Conservation (phyloP, 768 basidiomycete genomes). For the Filobasidium floriforme region DNA sequence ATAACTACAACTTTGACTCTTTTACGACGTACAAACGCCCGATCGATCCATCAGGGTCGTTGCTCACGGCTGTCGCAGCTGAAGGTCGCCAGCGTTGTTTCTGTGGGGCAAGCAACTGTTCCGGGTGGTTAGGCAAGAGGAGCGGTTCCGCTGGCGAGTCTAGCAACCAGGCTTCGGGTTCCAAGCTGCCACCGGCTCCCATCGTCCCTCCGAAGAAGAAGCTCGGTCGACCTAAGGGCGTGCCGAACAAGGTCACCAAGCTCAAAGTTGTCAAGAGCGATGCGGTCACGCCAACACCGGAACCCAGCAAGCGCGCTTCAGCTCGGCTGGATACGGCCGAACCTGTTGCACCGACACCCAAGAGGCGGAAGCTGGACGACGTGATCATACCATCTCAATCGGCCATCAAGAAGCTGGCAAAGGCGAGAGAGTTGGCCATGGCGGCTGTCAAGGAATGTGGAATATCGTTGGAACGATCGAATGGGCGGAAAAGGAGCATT, state of each 20-base stretch:
- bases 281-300: too few relatives aligned
- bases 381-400: neutral
- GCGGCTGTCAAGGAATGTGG: neutral
- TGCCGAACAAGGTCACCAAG: neutral
- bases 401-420: neutral
- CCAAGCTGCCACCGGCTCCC: neutral
- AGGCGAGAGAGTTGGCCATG: neutral
- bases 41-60: slow-evolving; percentile 6
- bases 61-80: slow-evolving; percentile 28
- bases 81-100: slow-evolving; percentile 39
- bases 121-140: slow-evolving; percentile 40
- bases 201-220: neutral
- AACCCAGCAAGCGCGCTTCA: neutral
- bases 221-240: neutral
- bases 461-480: neutral
- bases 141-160: slow-evolving; percentile 16
- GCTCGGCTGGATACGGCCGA: neutral
- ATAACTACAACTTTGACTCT: slow-evolving; percentile 45
- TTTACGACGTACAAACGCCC: slow-evolving; percentile 28
- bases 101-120: slow-evolving; percentile 43
- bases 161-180: slow-evolving; percentile 1
- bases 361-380: neutral
- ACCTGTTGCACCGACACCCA: neutral
- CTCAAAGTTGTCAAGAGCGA: neutral
- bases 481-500: neutral